phyloP scores from a whole-genome alignment of 768 basidiomycete species.

The Russula sp. region DNA sequence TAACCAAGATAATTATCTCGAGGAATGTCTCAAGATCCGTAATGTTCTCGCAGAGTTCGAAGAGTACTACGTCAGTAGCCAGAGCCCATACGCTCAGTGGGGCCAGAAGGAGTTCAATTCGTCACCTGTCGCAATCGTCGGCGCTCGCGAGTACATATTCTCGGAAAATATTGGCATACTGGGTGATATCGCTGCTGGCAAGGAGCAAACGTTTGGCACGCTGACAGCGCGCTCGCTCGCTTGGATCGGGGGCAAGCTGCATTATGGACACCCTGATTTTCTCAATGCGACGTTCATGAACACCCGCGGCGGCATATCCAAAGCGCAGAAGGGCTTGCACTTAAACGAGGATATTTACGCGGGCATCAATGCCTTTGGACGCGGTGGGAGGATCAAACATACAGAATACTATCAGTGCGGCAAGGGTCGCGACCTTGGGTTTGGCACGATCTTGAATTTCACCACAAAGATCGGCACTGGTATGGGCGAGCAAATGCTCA shows the following conservation, averaged over 20 bases:
- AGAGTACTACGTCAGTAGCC: conserved; percentile 75
- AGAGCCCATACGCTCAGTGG: conserved; percentile 91
- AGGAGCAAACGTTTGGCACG: conserved; percentile 99
- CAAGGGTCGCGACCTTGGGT: conserved; percentile 97
- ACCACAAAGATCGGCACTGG: conserved; percentile 99
- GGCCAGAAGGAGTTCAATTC: conserved; percentile 82
- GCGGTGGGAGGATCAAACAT: conserved; percentile 96
- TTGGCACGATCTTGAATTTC: conserved; percentile 99
- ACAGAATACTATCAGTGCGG: conserved; percentile 99
- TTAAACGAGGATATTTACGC: conserved; percentile 99
- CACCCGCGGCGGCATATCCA: conserved; percentile 96
- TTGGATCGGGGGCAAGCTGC: conserved; percentile 97
- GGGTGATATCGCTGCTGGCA: conserved; percentile 96
- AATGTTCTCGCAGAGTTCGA: conserved; percentile 98
- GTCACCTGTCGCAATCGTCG: conserved; percentile 92
- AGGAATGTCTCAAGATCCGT: conserved; percentile 98
- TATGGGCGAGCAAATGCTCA: conserved; percentile 99
- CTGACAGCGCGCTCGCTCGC: conserved; percentile 92
- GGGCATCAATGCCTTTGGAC: conserved; percentile 96
- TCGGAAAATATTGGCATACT: conserved; percentile 99
- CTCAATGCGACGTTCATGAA: conserved; percentile 96
- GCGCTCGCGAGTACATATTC: conserved; percentile 99
- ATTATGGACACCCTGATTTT: conserved; percentile 99
- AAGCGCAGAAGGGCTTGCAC: conserved; percentile 99
- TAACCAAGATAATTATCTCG: conserved; percentile 99